phyloP scores from a whole-genome alignment of 805 yeast species.

The Diddensiella caesifluorescens region DNA sequence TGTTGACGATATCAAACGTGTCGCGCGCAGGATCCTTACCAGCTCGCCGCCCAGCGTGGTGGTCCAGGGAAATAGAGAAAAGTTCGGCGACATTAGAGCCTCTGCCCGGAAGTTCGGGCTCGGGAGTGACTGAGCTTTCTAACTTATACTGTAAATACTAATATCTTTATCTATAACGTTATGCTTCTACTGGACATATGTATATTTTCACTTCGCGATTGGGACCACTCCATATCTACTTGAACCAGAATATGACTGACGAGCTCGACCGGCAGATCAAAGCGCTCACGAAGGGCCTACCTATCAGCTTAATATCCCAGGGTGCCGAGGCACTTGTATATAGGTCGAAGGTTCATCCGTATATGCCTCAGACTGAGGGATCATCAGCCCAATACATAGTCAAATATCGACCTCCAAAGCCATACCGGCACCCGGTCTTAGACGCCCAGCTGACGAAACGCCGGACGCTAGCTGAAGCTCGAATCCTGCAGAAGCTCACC shows the following conservation, averaged over 20 bases:
- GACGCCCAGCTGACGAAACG: conserved; percentile 73
- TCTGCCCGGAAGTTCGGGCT: conserved; percentile 67
- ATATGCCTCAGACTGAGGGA: conserved; percentile 35
- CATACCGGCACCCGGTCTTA: conserved; percentile 81
- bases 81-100: conserved; percentile 76
- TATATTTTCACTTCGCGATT: too few relatives aligned
- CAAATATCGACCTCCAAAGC: conserved; percentile 83
- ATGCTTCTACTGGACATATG: too few relatives aligned
- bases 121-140: conserved; percentile 36
- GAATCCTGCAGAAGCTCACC: conserved; percentile 57
- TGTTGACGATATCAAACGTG: conserved; percentile 60
- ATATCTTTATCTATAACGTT: too few relatives aligned
- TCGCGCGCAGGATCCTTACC: conserved; percentile 70
- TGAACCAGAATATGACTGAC: not conserved
- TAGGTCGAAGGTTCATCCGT: conserved; percentile 60
- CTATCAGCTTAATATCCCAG: conserved; percentile 59
- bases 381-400: conserved; percentile 45
- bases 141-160: not conserved
- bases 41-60: conserved; percentile 76
- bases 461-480: conserved; percentile 80
- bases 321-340: conserved; percentile 91
- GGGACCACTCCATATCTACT: too few relatives aligned
- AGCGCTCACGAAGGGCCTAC: conserved; percentile 32
- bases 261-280: conserved; percentile 16
- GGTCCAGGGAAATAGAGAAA: conserved; percentile 79